Percentiles rank a stretch among this genome's conserved stretches.
Evolutionary conservation across 202 grass and related monocot species (phyloP).

Genomic region (Carex sylvatica): DNA sequence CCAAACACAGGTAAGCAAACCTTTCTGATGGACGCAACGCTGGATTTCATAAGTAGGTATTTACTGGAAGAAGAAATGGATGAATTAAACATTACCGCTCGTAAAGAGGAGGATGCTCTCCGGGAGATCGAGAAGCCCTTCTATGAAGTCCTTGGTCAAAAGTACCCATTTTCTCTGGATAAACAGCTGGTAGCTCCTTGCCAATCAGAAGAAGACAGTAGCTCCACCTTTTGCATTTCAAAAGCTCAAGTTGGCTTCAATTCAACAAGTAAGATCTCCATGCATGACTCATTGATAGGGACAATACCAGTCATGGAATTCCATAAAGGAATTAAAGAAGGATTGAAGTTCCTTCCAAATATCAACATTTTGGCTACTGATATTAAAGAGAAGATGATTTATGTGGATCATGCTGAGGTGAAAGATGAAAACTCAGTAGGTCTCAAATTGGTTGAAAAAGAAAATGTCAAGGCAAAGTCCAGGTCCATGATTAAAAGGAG

Average conservation of each 20-base stretch:
- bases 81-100: slow-evolving; percentile 30
- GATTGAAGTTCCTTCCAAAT: too few relatives aligned
- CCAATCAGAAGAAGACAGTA: not conserved
- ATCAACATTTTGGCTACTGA: too few relatives aligned
- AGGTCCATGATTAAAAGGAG: too few relatives aligned
- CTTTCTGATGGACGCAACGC: slow-evolving; percentile 36
- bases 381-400: too few relatives aligned
- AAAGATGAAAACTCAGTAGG: too few relatives aligned
- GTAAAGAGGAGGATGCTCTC: slow-evolving; percentile 36
- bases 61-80: slow-evolving; percentile 55
- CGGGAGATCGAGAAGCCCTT: slow-evolving; percentile 55
- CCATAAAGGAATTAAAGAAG: too few relatives aligned
- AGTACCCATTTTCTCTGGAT: slow-evolving; percentile 29
- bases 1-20: not conserved
- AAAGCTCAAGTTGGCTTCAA: not conserved
- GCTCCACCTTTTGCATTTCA: not conserved
- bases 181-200: not conserved
- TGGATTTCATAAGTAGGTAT: slow-evolving; percentile 39
- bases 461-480: too few relatives aligned
- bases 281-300: too few relatives aligned
- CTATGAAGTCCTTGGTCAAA: slow-evolving; percentile 48
- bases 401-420: too few relatives aligned
- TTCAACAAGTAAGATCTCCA: too few relatives aligned
- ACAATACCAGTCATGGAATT: too few relatives aligned
- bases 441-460: too few relatives aligned